Evolutionary conservation across 495 filamentous ascomycete genomes (phyloP).

Genomic region (Talaromyces proteolyticus): DNA sequence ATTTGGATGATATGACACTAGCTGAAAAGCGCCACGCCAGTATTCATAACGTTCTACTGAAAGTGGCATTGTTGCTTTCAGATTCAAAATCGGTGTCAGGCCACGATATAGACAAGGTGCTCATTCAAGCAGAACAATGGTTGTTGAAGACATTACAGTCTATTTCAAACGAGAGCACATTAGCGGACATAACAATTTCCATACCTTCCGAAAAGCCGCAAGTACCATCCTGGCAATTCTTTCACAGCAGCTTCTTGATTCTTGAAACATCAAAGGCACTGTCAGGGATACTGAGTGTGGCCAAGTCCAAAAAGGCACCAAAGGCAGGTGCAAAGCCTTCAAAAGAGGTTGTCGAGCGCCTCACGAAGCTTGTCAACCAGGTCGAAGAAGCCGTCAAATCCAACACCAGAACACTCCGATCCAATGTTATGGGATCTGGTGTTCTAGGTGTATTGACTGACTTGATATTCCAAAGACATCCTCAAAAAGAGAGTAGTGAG

Average conservation of each 20-base stretch:
- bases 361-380: slow-evolving; percentile 20
- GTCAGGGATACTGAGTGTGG: slow-evolving; percentile 19
- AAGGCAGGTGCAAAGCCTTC: slow-evolving; percentile 26
- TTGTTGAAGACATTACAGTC: neutral
- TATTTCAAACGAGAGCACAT: neutral
- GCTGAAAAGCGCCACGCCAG: slow-evolving; percentile 26
- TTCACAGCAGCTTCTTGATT: slow-evolving; percentile 28
- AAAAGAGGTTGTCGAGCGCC: slow-evolving; percentile 24
- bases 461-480: slow-evolving; percentile 20
- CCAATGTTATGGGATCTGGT: slow-evolving; percentile 29
- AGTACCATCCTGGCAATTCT: slow-evolving; percentile 34
- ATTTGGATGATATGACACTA: slow-evolving; percentile 26
- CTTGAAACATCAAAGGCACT: slow-evolving; percentile 37
- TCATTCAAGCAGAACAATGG: slow-evolving; percentile 30
- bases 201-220: slow-evolving; percentile 1
- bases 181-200: neutral
- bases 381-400: slow-evolving; percentile 26
- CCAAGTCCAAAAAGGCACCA: slow-evolving; percentile 18
- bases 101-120: slow-evolving; percentile 23
- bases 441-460: slow-evolving; percentile 31
- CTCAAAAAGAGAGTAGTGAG: slow-evolving; percentile 18
- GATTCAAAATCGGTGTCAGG: slow-evolving; percentile 27
- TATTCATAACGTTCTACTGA: slow-evolving; percentile 27
- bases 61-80: slow-evolving; percentile 25
- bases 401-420: slow-evolving; percentile 30